phyloP scores from a whole-genome alignment of 768 basidiomycete species.

The Hygrocybe punicea region DNA sequence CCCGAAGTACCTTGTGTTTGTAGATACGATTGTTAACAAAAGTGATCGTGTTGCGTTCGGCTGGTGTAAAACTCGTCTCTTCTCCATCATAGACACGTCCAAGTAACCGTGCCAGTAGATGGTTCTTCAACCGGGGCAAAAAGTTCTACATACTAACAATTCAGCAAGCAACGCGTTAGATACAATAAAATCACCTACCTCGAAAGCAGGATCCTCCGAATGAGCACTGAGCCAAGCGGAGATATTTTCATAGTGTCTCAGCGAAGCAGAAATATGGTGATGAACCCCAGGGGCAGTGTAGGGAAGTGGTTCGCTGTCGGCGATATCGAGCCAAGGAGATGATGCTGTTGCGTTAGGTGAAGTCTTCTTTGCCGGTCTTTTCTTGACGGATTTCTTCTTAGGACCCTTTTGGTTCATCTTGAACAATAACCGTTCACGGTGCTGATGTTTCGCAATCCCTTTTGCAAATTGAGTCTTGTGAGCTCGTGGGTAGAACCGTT shows the following conservation, averaged over 20 bases:
- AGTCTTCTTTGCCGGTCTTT: neutral
- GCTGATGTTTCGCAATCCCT: conserved; percentile 25
- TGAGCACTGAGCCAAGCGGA: neutral
- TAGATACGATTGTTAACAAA: conserved; percentile 27
- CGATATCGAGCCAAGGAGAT: neutral
- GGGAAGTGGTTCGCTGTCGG: conserved; percentile 1
- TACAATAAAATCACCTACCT: neutral
- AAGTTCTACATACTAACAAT: conserved; percentile 5
- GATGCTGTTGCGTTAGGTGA: no score
- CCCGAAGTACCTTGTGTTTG: conserved; percentile 11
- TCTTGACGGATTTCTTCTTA: neutral
- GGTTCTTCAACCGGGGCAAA: neutral
- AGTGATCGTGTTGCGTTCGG: conserved; percentile 11
- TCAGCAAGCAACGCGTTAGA: neutral
- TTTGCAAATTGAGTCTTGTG: conserved; percentile 28
- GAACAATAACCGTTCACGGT: conserved; percentile 8
- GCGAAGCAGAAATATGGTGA: conserved; percentile 25
- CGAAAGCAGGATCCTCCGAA: conserved; percentile 2
- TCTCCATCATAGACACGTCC: conserved; percentile 14
- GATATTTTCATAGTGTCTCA: conserved; percentile 1
- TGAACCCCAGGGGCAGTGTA: neutral
- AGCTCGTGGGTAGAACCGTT: conserved; percentile 31
- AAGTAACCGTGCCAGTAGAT: neutral
- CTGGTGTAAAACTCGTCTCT: conserved; percentile 11
- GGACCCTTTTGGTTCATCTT: neutral